Percentiles rank a stretch among this genome's conserved stretches.
Evolutionary conservation across 2,329 filamentous ascomycete genomes (phyloP).

Genomic region (Septoria linicola): DNA sequence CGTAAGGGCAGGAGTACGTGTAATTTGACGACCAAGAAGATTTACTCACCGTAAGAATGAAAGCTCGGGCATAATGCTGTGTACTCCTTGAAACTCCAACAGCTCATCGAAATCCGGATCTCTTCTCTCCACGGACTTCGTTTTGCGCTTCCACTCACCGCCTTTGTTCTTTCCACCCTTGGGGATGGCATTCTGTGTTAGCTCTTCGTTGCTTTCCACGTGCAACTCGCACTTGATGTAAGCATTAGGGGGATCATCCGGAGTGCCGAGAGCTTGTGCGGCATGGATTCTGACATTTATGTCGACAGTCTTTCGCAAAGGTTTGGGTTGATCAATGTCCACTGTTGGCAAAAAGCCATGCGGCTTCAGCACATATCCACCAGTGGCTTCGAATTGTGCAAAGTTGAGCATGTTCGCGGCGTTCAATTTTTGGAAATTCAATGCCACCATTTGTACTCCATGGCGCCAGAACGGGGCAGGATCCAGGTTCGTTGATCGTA

Average conservation of each 20-base stretch:
- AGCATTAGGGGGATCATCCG: conserved; percentile 60
- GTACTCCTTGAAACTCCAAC: conserved; percentile 46
- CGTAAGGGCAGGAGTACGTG: background rate
- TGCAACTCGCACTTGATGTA: conserved; percentile 79
- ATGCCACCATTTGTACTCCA: conserved; percentile 80
- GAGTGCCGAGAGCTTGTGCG: conserved; percentile 67
- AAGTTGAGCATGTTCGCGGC: conserved; percentile 96
- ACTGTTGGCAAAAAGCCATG: conserved; percentile 60
- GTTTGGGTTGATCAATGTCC: conserved; percentile 18
- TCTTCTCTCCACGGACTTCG: conserved; percentile 44
- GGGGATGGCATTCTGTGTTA: conserved; percentile 42
- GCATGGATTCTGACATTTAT: conserved; percentile 72
- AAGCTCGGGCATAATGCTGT: conserved; percentile 47
- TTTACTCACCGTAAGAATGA: conserved; percentile 50
- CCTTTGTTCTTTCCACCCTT: conserved; percentile 55
- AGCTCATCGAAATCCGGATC: conserved; percentile 49
- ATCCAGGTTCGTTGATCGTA: conserved; percentile 83
- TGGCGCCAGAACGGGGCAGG: conserved; percentile 82
- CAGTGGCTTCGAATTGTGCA: conserved; percentile 79
- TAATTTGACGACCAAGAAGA: background rate
- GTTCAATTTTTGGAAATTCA: conserved; percentile 92
- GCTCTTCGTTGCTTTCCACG: conserved; percentile 64
- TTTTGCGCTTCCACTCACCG: conserved; percentile 50
- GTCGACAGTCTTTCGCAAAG: conserved; percentile 50
- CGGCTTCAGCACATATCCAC: conserved; percentile 85